Evolutionary conservation across 768 basidiomycete species (phyloP), one percentile per base, ranked within the genome.

Genomic region (Russula sp.): DNA sequence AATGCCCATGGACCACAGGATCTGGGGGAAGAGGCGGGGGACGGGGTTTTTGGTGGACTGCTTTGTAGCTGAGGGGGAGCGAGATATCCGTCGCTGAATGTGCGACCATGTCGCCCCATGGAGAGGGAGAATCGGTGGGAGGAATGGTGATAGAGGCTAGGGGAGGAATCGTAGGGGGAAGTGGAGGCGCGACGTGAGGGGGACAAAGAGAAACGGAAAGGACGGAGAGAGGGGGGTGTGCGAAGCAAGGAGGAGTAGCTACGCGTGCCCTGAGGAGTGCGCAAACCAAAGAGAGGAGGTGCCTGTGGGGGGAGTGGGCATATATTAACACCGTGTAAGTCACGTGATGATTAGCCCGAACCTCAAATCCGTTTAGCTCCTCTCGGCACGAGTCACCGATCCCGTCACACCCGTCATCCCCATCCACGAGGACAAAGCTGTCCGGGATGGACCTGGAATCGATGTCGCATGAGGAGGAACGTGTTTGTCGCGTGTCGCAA

Each of bases 351-450:
- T 11, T 14, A 16, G 24, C 34, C 42, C 51, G 48, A 50, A 68
- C 65, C 61, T 49, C 48, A n/a, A 68, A 60, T 51, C 58, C 56
- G 53, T 67, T 59, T 13, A 42, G 38, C 13, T 53, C 54, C 11
- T 50, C 38, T 36, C 53, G 59, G 65, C 42, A 26, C 52, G 66
- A 22, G 5, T 16, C 22, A 34, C 67, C 65, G 54, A 58, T 62
- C 57, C 71, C 71, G 13, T 72, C 70, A 52, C 69, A 72, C 57
- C 71, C 71, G 13, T 72, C 70, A 52, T 69, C 72, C 38, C 73
- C 74, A 58, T 77, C 76, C 57, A 81, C 72, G 55, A 80, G 65
- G 62, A 81, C 77, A 66, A 77, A 81, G 62, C 78, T 76, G 24
- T 79, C 74, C 63, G 75, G 67, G 57, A 75, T 75, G 36, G 71